Evolutionary conservation across 2,329 filamentous ascomycete species (phyloP).

Genomic region (Colletotrichum trifolii): DNA sequence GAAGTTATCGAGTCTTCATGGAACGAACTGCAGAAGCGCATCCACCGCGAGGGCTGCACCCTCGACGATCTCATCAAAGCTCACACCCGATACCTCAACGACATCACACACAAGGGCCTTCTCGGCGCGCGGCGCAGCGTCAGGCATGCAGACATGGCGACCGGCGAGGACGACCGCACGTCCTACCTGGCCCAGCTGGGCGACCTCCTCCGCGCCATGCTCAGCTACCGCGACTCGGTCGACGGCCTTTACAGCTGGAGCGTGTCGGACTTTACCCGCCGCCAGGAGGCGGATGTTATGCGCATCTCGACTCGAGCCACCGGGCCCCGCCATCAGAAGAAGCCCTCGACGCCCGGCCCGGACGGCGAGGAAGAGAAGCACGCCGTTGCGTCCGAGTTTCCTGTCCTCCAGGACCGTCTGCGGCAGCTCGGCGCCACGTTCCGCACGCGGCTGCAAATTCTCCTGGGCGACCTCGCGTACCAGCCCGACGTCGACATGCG

Average conservation of each 20-base stretch:
- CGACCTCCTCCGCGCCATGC: constrained; percentile 93
- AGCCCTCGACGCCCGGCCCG: constrained; percentile 24
- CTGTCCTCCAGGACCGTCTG: constrained; percentile 79
- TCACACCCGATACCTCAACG: constrained; percentile 89
- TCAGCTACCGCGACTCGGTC: constrained; percentile 91
- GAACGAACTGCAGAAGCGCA: constrained; percentile 86
- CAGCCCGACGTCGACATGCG: constrained; percentile 96
- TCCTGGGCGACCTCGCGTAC: constrained; percentile 91
- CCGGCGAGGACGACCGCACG: constrained; percentile 73
- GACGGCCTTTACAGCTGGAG: constrained; percentile 95
- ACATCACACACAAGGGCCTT: constrained; percentile 95
- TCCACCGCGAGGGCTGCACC: constrained; percentile 87
- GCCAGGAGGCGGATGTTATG: constrained; percentile 82
- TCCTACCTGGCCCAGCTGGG: constrained; percentile 92
- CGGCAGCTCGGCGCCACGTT: constrained; percentile 80
- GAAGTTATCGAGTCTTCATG: constrained; percentile 98
- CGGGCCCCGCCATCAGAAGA: constrained; percentile 28
- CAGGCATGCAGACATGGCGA: constrained; percentile 50
- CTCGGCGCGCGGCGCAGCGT: constrained; percentile 75
- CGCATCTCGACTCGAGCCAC: constrained; percentile 70
- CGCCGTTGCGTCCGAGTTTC: constrained; percentile 71
- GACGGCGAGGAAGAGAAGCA: constrained; percentile 40
- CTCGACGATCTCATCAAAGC: constrained; percentile 95
- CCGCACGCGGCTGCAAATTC: constrained; percentile 77
- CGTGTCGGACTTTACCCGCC: constrained; percentile 90